phyloP scores from a whole-genome alignment of 306 rosid genomes.

The Prunus salicina region DNA sequence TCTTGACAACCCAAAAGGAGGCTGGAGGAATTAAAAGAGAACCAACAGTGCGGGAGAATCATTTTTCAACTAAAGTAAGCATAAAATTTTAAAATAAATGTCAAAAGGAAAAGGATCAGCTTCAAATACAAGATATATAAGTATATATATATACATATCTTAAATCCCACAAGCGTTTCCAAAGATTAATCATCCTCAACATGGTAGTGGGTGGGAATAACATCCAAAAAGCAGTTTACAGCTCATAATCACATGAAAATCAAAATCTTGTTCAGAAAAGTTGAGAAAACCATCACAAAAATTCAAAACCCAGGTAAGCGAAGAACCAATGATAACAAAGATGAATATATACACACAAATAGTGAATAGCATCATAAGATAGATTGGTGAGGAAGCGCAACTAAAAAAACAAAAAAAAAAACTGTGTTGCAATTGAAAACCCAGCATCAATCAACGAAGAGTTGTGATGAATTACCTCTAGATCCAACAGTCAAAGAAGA shows the following conservation, averaged over 20 bases:
- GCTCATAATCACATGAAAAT: not conserved
- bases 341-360: too few species aligned
- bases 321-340: not conserved
- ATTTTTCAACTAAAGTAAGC: not conserved
- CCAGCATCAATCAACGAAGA: too few species aligned
- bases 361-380: not conserved
- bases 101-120: not conserved
- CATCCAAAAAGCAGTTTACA: not conserved
- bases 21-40: not conserved
- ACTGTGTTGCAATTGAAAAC: too few species aligned
- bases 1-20: not conserved
- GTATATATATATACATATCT: not conserved
- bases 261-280: not conserved
- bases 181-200: not conserved
- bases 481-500: slow-evolving; percentile 62
- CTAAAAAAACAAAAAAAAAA: not conserved
- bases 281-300: too few species aligned
- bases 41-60: not conserved
- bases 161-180: too few species aligned
- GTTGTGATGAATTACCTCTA: slow-evolving; percentile 45
- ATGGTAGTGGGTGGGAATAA: too few species aligned
- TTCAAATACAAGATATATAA: not conserved
- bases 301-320: not conserved
- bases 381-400: not conserved
- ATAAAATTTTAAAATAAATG: not conserved